Base-by-base conservation (phyloP, 345 rosid species). In the Firmiana major region DNA sequence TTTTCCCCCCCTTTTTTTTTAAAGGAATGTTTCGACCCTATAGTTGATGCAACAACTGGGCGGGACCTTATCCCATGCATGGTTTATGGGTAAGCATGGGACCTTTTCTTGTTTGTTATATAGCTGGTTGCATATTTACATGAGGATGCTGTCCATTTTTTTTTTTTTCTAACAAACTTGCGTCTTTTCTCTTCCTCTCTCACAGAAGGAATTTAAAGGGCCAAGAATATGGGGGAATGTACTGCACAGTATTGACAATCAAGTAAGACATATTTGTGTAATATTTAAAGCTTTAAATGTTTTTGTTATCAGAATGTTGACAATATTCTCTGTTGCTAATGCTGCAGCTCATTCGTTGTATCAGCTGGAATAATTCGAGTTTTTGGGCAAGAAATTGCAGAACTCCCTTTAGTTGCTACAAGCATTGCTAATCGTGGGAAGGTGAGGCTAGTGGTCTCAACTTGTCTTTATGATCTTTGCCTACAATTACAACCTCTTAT, bases 341-440 rank as follows among this genome's bases (percentile, higher is more conserved):
- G 40, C 45, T 81, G 67, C 87, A 96, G 99, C 84, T 87, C 87
- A 64, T 87, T 81, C 63, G 92, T 96, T 24, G 98, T 93, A 53
- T 91, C 98, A 1, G 90, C 90, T 53, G 99, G 94, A 81, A 86
- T 92, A n/a, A 67, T 93, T 17, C 83, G 98, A 71, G 85, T 96
- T 45, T 92, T 93, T 81, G 97, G 98, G 79, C 86, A 76, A 73
- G 98, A 96, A 74, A 79, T 89, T 83, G 98, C 99, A 65, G 99
- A 96, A 83, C 89, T 96, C 81, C 99, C 99, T 70, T 80, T 96
- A 76, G 99, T 89, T 77, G 98, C 99, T 26, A 96, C 99, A 46
- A 87, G 90, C 74, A 75, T 81, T 71, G 86, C 86, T 69, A 87
- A 82, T 77, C 93, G 90, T 64, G 97, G 97, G 67, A 89, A 88